Conservation (phyloP, 2,329 filamentous ascomycete species). For the Neurospora sp. region DNA sequence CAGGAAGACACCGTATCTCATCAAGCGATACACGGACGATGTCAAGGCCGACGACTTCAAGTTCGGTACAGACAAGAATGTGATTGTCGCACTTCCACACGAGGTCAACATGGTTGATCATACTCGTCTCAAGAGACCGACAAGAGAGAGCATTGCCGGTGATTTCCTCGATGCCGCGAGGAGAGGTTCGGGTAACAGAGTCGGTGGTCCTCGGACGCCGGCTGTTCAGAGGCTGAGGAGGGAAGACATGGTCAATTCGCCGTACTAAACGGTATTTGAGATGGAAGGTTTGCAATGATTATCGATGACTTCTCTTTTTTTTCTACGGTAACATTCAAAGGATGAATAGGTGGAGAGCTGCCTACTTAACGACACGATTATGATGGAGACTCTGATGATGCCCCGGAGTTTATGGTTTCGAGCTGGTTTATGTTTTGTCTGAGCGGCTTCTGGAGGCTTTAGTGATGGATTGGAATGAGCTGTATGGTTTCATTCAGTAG, state of each 20-base stretch:
- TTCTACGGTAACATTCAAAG: not conserved
- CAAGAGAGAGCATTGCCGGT: conserved; percentile 81
- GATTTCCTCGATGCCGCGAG: conserved; percentile 35
- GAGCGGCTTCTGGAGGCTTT: not conserved
- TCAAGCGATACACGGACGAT: conserved; percentile 91
- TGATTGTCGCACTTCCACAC: conserved; percentile 92
- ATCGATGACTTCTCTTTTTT: not conserved
- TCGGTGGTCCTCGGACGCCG: conserved; percentile 36
- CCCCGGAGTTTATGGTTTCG: not conserved
- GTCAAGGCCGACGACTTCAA: conserved; percentile 99
- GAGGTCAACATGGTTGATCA: conserved; percentile 97
- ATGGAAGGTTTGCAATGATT: not conserved
- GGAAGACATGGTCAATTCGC: conserved; percentile 73
- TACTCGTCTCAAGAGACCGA: conserved; percentile 74
- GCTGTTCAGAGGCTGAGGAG: conserved; percentile 62
- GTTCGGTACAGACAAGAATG: conserved; percentile 93
- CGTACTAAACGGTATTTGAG: conserved; percentile 33
- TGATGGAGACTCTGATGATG: not conserved
- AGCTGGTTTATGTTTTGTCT: not conserved
- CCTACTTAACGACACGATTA: not conserved
- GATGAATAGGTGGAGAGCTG: not conserved
- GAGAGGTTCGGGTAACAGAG: conserved; percentile 41
- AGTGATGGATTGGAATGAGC: not conserved
- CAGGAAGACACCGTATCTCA: conserved; percentile 80
- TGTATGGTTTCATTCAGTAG: not conserved